These are phyloP conservation scores for Fusarium pininemorale DNA, from an alignment of 2,329 filamentous ascomycete species.

Conservation along the genomic window DNA sequence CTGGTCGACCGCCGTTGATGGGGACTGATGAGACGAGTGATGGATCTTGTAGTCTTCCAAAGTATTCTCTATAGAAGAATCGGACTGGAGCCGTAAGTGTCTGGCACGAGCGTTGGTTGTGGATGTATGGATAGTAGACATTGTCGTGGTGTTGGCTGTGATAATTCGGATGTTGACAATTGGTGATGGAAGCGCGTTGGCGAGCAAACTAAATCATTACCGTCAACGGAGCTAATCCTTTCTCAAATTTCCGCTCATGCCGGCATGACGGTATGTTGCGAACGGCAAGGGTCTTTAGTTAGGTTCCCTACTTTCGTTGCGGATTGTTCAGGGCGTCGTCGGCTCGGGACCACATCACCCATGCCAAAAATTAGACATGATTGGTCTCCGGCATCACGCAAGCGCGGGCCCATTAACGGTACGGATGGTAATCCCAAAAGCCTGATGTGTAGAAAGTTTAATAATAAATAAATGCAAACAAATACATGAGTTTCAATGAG, in stretches of 20 bases:
- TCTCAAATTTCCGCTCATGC: neutral
- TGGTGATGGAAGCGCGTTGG: neutral
- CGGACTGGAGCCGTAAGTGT: neutral
- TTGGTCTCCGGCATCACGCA: neutral
- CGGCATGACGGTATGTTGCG: neutral
- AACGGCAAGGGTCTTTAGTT: neutral
- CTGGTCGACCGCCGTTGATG: neutral
- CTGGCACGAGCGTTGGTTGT: neutral
- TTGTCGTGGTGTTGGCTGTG: neutral
- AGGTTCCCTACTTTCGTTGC: neutral
- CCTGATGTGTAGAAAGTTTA: neutral
- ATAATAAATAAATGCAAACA: neutral
- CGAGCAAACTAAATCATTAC: neutral
- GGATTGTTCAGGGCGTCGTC: neutral
- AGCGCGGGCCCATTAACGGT: accelerated
- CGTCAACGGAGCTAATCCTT: accelerated
- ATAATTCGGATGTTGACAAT: neutral
- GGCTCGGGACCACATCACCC: neutral
- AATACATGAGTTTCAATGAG: neutral
- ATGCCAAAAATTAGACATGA: accelerated
- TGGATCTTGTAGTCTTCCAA: slow-evolving; percentile 6
- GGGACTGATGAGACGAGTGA: neutral
- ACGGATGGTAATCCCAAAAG: no score
- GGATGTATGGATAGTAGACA: neutral
- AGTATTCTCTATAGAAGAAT: neutral